Base-by-base conservation (phyloP, 1,139 yeast species). In the Debaryomyces sp. region DNA sequence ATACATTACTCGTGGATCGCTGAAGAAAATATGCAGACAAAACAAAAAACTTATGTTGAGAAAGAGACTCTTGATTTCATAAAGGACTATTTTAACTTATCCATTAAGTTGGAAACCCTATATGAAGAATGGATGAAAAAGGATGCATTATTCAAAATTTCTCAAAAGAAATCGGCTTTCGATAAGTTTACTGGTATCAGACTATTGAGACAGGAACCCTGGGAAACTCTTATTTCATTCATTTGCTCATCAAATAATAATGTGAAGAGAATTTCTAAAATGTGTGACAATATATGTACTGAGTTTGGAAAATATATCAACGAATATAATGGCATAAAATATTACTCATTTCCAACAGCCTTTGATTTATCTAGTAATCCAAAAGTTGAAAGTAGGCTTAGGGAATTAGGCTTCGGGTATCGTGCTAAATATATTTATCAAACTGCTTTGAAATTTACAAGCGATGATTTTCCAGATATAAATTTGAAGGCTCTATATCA, bases 191-290 rank as follows among this genome's bases (percentile, higher is more conserved):
- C 74, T 3, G 99, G 99, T 0, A 85, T 92, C 26, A 71, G 98
- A 35, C 89, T 91, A 50, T 77, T 92, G 27, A 77, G 92, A 44
- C 98, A 94, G 65, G 97, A 92, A 55, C 99, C 99, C 0, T 94
- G 98, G 98, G 99, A 95, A 60, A 90, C 95, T 39, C 72, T 90
- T 42, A 70, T 94, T 18, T 87, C 95, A 2, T 94, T 94, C 57
- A 95, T 94, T 21, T 94, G 99, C 66, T 89, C 97, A 4, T 86
- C 96, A n/a, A 94, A 94, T 66, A 94, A 94, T 67, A 95, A 94
- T 61, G 96, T 94, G 49, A 89, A 92, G 62, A 77, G 99, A 39
- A 95, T 95, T 42, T 87, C 97, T 2, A 87, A 87, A 58, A 91
- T 95, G 97, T 95, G 97, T 61, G 92, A 90, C 53, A 80, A 78